phyloP scores from a whole-genome alignment of 2,329 filamentous ascomycete genomes.

The Elsinoe ampelina region DNA sequence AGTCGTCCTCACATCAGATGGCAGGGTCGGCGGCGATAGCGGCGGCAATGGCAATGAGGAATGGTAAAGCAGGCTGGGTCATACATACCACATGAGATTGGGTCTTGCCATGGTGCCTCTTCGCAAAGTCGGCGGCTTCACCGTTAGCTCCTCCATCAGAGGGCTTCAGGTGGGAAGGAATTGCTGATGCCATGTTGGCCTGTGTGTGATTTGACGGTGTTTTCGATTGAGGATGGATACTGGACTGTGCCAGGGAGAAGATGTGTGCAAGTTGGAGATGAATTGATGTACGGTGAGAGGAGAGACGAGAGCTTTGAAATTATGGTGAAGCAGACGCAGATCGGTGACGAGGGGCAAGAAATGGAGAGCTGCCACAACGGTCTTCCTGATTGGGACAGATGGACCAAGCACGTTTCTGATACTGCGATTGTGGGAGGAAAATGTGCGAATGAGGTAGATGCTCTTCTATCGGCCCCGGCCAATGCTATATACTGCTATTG shows the following conservation, averaged over 20 bases:
- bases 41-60: neutral
- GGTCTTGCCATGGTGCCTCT: conserved; percentile 73
- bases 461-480: too few species aligned
- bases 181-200: conserved; percentile 59
- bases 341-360: conserved; percentile 8
- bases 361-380: conserved; percentile 4
- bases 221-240: conserved; percentile 8
- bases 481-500: neutral
- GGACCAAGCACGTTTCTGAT: neutral
- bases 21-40: neutral
- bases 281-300: neutral
- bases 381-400: conserved; percentile 10
- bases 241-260: conserved; percentile 8
- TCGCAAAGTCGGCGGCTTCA: conserved; percentile 39
- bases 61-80: neutral
- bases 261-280: conserved; percentile 4
- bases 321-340: neutral
- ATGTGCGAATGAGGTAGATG: neutral
- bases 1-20: neutral
- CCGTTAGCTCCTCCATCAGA: conserved; percentile 30
- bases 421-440: neutral
- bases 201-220: conserved; percentile 47
- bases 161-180: conserved; percentile 78
- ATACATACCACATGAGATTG: conserved; percentile 73
- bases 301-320: conserved; percentile 3